Evolutionary conservation across 495 filamentous ascomycete genomes (phyloP), one percentile per base, ranked within the genome.

Genomic region (Xylaria sp.): DNA sequence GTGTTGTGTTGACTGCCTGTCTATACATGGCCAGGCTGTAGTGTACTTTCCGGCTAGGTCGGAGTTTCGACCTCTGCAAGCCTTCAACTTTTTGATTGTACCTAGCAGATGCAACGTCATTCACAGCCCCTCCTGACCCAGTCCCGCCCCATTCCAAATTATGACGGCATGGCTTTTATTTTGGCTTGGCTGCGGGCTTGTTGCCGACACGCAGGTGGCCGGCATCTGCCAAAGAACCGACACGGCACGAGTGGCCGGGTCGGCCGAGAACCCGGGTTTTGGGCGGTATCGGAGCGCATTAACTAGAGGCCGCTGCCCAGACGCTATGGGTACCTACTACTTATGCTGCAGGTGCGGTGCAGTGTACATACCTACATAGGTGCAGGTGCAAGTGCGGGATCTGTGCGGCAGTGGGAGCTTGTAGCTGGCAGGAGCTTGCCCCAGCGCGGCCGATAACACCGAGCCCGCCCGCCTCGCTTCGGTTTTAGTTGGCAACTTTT

Each of bases 161-260:
- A 70, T 70, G 68, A 70, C 68, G 68, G 59, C 68, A 70, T 70
- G 46, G 37, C 8, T 64, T 65, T 65, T n/a, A n/a, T 48, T 35
- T 63, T 6, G 24, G 50, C 24, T 26, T 14, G 50, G 31, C 55
- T 37, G 26, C 55, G 44, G 44, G 17, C 19, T 48, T 24, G 8
- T 50, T 50, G 46, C 21, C 1, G 41, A 53, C 15, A 9, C 58
- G 5, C 33, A 63, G 61, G 15, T 63, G 61, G 26, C 41, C 8
- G 61, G 19, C 41, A 46, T n/a, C 61, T 63, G 58, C 11, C 26
- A 33, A 8, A 29, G 11, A 31, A 57, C 52, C 52, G 52, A 8
- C 14, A 12, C 11, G 3, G 46, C n/a, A n/a, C n/a, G 19, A 31
- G 24, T 12, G 21, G n/a, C 19, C 15, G 40, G 19, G 5, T 46